phyloP scores from a whole-genome alignment of 1,139 yeast genomes.

The Zygotorulaspora mrakii region DNA sequence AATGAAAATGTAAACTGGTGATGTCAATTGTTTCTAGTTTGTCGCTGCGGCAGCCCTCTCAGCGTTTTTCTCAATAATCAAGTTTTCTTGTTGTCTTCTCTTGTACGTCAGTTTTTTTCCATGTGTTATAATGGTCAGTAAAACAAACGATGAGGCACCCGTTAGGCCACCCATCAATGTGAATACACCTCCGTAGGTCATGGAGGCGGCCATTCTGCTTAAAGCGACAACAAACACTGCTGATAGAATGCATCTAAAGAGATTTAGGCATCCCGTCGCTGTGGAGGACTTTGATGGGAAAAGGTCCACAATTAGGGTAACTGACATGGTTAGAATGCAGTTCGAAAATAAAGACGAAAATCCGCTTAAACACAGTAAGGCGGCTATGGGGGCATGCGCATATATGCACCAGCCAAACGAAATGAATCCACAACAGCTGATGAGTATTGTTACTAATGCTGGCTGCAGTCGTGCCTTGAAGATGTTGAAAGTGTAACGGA shows the following conservation, averaged over 20 bases:
- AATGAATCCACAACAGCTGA: constrained; percentile 42
- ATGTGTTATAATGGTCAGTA: constrained; percentile 28
- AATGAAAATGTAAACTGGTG: too few species aligned
- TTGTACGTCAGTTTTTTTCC: constrained; percentile 20
- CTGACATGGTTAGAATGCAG: constrained; percentile 48
- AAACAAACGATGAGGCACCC: constrained; percentile 16
- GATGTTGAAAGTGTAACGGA: constrained; percentile 40
- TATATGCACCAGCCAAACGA: constrained; percentile 72
- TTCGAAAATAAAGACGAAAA: constrained; percentile 52
- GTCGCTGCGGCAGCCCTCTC: background rate
- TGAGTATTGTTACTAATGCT: constrained; percentile 38
- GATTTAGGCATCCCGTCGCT: constrained; percentile 53
- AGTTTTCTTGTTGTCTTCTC: constrained; percentile 12
- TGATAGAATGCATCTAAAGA: constrained; percentile 52
- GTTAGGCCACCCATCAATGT: constrained; percentile 49
- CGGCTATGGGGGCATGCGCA: constrained; percentile 47
- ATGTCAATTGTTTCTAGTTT: background rate
- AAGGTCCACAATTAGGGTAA: constrained; percentile 56
- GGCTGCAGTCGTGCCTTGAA: constrained; percentile 47
- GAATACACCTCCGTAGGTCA: constrained; percentile 59
- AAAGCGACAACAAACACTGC: constrained; percentile 59
- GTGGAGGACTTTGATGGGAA: constrained; percentile 55
- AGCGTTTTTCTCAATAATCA: constrained; percentile 4
- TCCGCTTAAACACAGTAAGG: constrained; percentile 54
- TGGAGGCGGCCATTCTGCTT: constrained; percentile 45